Evolutionary conservation across 1,284 basidiomycete species (phyloP), one percentile per base, ranked within the genome.

Genomic region (Cutaneotrichosporon sp.): DNA sequence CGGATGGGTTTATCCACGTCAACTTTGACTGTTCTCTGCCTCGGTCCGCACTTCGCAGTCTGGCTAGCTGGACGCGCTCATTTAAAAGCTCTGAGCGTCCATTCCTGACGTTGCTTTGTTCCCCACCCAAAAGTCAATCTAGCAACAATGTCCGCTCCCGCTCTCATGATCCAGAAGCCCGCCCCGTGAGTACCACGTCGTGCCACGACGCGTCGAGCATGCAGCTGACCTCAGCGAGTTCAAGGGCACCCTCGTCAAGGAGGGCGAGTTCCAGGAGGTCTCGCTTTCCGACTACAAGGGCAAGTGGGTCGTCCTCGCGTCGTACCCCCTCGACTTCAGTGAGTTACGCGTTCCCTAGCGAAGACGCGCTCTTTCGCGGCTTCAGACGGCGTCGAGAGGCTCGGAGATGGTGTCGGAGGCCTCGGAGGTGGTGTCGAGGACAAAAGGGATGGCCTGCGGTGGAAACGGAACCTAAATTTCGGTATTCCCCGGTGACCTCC

Each of bases 271-370:
- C 81, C 83, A 87, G 73, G 87, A 92, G 36, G 80, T 92, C 67
- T 86, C 87, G 49, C 81, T 92, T 60, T 79, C 84, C 13, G 86
- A 90, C 69, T 91, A 84, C 81, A 80, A 86, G 61, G 91, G 92
- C 55, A 86, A 91, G 87, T 95, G 92, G 92, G 86, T 89, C 24
- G 82, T 91, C 47, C 83, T 91, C 20, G 82, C 90, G 79, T 91
- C 90, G 81, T 91, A 91, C 79, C 90, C 90, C 33, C 86, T 91
- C 69, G 78, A 80, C 56, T 75, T 76, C 51, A 70, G 45, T 49
- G 78, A 90, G 55, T 57, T n/a, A n/a, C n/a, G n/a, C n/a, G n/a
- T n/a, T n/a, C n/a, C n/a, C n/a, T n/a, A n/a, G n/a, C n/a, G n/a
- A n/a, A n/a, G n/a, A n/a, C n/a, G n/a, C n/a, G n/a, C n/a, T n/a